Evolutionary conservation across 768 basidiomycete species (phyloP).

Genomic region (Podaxis mareebaensis): DNA sequence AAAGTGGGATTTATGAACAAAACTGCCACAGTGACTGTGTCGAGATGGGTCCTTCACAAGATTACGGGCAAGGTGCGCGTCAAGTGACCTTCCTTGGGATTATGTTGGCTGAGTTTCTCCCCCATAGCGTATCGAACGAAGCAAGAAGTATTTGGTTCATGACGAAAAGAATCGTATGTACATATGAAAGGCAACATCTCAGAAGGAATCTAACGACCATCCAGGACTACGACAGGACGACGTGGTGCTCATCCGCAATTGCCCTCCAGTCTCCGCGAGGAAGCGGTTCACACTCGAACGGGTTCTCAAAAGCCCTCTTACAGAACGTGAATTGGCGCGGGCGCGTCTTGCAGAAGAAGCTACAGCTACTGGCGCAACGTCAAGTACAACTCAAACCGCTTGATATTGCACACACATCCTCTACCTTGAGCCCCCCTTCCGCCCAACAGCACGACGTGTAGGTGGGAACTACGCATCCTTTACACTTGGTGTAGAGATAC

Average conservation of each 20-base stretch:
- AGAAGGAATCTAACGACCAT: background rate
- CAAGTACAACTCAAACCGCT: conserved; percentile 14
- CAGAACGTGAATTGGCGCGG: conserved; percentile 49
- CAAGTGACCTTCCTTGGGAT: background rate
- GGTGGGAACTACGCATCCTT: background rate
- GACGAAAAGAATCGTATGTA: conserved; percentile 70
- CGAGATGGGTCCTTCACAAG: conserved; percentile 70
- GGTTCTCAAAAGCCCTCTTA: conserved; percentile 68
- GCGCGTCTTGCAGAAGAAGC: conserved; percentile 24
- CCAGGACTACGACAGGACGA: conserved; percentile 69
- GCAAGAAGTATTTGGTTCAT: conserved; percentile 78
- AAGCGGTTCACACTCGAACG: conserved; percentile 76
- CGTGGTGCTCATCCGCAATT: conserved; percentile 76
- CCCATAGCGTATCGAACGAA: conserved; percentile 65
- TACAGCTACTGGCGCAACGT: conserved; percentile 18
- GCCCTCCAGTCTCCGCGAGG: conserved; percentile 75
- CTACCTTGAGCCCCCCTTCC: background rate
- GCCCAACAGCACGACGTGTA: background rate
- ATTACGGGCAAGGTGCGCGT: conserved; percentile 71
- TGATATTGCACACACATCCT: background rate
- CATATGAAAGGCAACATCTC: background rate
- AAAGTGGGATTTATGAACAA: conserved; percentile 84
- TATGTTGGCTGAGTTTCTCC: background rate
- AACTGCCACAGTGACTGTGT: conserved; percentile 82
- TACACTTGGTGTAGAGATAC: background rate